These are phyloP conservation scores for Ogataea minuta DNA, from an alignment of 805 yeast species.

Conservation along the genomic window DNA sequence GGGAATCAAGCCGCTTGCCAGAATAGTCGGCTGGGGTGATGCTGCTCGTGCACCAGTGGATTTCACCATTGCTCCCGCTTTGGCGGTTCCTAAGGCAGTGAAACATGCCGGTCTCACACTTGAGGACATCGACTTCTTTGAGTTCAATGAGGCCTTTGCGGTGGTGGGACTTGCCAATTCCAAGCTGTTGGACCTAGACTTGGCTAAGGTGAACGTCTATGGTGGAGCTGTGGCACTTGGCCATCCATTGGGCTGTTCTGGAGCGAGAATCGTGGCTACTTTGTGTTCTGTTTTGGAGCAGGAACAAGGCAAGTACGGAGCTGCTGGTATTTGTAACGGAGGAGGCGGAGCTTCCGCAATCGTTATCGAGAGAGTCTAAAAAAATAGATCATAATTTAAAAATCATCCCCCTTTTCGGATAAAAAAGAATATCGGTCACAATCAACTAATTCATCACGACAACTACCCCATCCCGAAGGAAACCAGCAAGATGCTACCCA, in stretches of 20 bases:
- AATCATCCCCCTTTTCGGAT: neutral
- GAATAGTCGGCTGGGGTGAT: constrained; percentile 94
- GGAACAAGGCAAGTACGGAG: constrained; percentile 87
- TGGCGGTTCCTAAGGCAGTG: constrained; percentile 94
- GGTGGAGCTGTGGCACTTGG: constrained; percentile 98
- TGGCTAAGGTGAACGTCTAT: constrained; percentile 74
- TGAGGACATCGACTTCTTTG: constrained; percentile 81
- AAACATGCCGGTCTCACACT: constrained; percentile 71
- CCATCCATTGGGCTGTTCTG: constrained; percentile 95
- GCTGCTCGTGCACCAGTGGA: constrained; percentile 95
- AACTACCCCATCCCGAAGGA: constrained; percentile 23
- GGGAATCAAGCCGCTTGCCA: constrained; percentile 84
- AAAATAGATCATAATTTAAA: constrained; percentile 1
- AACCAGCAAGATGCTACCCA: constrained; percentile 39
- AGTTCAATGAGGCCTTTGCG: constrained; percentile 96
- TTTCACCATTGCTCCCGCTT: constrained; percentile 93
- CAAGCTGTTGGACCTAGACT: constrained; percentile 61
- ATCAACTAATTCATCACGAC: constrained; percentile 21
- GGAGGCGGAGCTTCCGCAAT: constrained; percentile 99
- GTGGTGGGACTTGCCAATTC: constrained; percentile 93
- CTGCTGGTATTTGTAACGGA: constrained; percentile 97
- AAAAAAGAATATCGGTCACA: constrained; percentile 23
- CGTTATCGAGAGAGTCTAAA: constrained; percentile 67
- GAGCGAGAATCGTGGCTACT: constrained; percentile 90
- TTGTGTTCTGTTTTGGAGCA: constrained; percentile 75